Evolutionary conservation across 768 basidiomycete genomes (phyloP), one percentile per base, ranked within the genome.

Genomic region (Amanita muscaria): DNA sequence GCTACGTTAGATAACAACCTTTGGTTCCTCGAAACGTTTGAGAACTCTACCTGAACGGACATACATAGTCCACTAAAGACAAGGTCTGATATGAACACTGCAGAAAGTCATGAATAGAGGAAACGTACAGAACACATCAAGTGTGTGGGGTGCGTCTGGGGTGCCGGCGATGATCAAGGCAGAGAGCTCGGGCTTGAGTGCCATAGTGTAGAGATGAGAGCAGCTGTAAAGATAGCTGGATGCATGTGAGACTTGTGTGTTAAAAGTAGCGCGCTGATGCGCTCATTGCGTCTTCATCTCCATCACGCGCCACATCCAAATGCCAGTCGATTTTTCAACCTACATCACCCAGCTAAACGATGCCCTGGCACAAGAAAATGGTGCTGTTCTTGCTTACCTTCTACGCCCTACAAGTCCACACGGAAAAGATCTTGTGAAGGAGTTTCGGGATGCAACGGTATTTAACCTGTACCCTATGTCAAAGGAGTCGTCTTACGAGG

Each of bases 41-140:
- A n/a, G n/a, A n/a, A n/a, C n/a, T 46, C 19, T 44, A 80, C 82
- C 83, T 87, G 71, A 68, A 90, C 1, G 88, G 88, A 53, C 88
- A 92, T 53, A 88, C 85, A 60, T 86, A 89, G 62, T 90, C 89
- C 65, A 89, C 86, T 88, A 51, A 12, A 19, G 3, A 18, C 23
- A 19, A 14, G 16, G 30, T 33, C 12, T 35, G 30, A 14, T 23
- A 25, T 8, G 11, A 11, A 41, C 8, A 14, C 22, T 21, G 2
- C n/a, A n/a, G n/a, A n/a, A 9, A 12, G 12, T 22, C 9, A 36
- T 27, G 10, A 22, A 21, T 12, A 43, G 22, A 8, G 25, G 40
- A 12, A 14, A 59, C 83, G 55, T 55, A 83, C 85, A 59, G 62
- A 87, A 90, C 46, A 89, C 63, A 47, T 92, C 88, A 40, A 91